A percentile compares a stretch with the other conserved stretches of the same genome.
These are phyloP conservation scores for Phytophthora pinifolia DNA, from an alignment of 352 stramenopile species.

Conservation along the genomic window DNA sequence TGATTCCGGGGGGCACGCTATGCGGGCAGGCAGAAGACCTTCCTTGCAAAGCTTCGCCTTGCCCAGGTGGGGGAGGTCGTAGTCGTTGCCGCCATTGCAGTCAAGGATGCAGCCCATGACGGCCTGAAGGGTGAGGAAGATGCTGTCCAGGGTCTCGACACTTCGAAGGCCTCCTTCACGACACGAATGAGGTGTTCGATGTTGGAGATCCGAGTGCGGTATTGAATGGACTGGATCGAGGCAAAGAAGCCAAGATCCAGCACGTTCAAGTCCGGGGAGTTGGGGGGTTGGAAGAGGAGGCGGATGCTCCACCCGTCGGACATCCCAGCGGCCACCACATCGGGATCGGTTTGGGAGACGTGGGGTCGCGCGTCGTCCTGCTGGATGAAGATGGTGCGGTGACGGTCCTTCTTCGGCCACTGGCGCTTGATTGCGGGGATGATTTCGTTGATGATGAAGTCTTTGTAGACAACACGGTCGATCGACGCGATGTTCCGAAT, in stretches of 20 bases:
- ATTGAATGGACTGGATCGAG: constrained; percentile 24
- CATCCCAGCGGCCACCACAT: constrained; percentile 13
- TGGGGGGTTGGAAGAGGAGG: constrained; percentile 19
- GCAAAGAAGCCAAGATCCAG: constrained; percentile 33
- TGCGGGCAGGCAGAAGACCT: too few species aligned
- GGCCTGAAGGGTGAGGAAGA: constrained; percentile 3
- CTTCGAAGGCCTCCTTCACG: neutral
- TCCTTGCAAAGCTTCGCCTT: neutral
- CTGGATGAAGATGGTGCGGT: constrained; percentile 22
- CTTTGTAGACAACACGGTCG: constrained; percentile 17
- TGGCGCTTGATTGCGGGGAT: constrained; percentile 28
- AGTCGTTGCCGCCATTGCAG: neutral
- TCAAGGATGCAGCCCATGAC: neutral
- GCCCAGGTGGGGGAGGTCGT: constrained; percentile 2
- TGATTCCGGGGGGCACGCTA: too few species aligned
- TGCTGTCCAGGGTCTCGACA: neutral
- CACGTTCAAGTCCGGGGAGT: constrained; percentile 30
- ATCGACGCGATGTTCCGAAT: constrained; percentile 23
- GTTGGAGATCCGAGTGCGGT: neutral
- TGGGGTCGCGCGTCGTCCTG: constrained; percentile 32
- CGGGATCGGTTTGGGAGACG: constrained; percentile 13
- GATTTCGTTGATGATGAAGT: constrained; percentile 19
- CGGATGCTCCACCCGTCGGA: constrained; percentile 23
- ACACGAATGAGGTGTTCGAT: neutral
- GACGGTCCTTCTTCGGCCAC: constrained; percentile 9